These are phyloP conservation scores for Tolypocladium pustulatum DNA, from an alignment of 2,329 filamentous ascomycete species.

Conservation along the genomic window DNA sequence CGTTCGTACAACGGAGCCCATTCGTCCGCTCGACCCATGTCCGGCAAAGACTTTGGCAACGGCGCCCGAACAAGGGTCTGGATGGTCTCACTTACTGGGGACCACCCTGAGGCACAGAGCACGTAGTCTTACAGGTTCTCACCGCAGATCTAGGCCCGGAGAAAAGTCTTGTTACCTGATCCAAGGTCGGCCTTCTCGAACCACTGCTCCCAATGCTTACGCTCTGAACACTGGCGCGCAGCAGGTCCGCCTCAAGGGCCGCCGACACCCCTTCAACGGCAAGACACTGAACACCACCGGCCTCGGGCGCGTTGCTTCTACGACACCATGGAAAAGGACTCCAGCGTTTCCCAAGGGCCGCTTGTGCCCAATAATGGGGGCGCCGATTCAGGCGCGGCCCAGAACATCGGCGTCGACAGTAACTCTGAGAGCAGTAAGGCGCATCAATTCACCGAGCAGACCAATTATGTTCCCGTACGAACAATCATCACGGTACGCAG, in stretches of 20 bases:
- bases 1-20: neutral
- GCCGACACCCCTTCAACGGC: neutral
- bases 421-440: slow-evolving; percentile 9
- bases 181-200: neutral
- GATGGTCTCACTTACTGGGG: neutral
- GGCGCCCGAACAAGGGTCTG: neutral
- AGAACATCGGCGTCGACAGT: slow-evolving; percentile 4
- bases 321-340: neutral
- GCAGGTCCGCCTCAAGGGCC: neutral
- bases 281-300: neutral
- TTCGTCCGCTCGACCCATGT: neutral
- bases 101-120: neutral
- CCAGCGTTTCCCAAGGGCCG: neutral
- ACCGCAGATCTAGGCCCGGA: neutral
- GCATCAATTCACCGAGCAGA: slow-evolving; percentile 41
- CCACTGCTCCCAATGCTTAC: neutral
- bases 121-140: neutral
- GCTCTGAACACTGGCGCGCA: neutral
- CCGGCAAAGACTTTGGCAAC: neutral
- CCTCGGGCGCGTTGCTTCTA: neutral
- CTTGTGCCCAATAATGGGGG: neutral
- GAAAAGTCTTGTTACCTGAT: neutral
- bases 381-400: slow-evolving; percentile 2
- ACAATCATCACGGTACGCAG: slow-evolving; percentile 38
- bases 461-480: slow-evolving; percentile 40